A percentile compares a stretch with the other conserved stretches of the same genome.
Evolutionary conservation across 495 filamentous ascomycete species (phyloP).

Genomic region (Evernia prunastri): DNA sequence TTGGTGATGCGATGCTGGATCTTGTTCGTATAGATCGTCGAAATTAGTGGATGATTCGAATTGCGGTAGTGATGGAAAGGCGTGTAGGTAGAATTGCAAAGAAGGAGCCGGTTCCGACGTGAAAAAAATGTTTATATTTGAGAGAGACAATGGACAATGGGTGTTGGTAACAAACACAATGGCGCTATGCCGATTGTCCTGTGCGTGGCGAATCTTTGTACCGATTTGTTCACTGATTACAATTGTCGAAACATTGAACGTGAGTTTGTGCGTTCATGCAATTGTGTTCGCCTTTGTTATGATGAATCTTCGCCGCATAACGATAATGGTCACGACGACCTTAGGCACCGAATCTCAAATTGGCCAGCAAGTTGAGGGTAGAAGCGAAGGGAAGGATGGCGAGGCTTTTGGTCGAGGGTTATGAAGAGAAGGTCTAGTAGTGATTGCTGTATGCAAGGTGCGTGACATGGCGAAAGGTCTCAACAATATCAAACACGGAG

Average conservation of each 20-base stretch:
- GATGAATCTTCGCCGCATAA: slow-evolving; percentile 9
- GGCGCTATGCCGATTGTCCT: not conserved
- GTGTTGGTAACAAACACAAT: not conserved
- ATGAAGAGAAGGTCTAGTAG: not conserved
- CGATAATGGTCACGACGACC: not conserved
- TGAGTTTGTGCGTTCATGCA: slow-evolving; percentile 3
- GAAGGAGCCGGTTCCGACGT: not conserved
- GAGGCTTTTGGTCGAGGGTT: not conserved
- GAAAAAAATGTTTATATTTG: not conserved
- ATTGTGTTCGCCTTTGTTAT: slow-evolving; percentile 6
- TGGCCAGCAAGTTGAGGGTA: slow-evolving; percentile 8
- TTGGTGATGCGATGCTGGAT: not conserved
- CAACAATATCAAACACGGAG: not conserved
- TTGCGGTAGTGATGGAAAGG: not conserved
- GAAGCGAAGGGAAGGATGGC: not conserved
- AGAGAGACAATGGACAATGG: not conserved
- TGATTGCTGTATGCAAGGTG: not conserved
- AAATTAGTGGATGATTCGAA: not conserved
- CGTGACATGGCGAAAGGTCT: not conserved
- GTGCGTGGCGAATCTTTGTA: slow-evolving; percentile 5
- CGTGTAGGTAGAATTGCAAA: not conserved
- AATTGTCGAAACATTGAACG: not conserved
- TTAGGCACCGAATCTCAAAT: not conserved
- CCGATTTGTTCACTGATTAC: not conserved
- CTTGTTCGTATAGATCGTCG: not conserved